These are phyloP conservation scores for Amanita polypyramis DNA, from an alignment of 768 basidiomycete genomes.

Conservation along the genomic window DNA sequence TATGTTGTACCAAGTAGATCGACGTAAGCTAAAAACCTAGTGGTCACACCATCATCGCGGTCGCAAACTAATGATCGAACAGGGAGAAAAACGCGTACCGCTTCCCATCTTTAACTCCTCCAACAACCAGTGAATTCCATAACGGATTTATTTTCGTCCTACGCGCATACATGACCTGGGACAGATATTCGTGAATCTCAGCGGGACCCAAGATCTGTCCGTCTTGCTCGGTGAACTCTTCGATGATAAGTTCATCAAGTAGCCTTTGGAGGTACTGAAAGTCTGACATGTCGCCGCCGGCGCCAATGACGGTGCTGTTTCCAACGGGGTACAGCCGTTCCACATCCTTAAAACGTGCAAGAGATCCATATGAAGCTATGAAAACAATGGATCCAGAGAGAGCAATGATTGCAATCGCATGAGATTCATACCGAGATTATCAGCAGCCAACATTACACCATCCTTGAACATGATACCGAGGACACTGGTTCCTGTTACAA, in stretches of 20 bases:
- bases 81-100: slow-evolving; percentile 44
- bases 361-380: slow-evolving; percentile 89
- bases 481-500: slow-evolving; percentile 96
- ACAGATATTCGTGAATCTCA: slow-evolving; percentile 89
- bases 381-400: not conserved
- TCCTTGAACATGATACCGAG: slow-evolving; percentile 92
- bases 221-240: slow-evolving; percentile 77
- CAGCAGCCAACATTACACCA: slow-evolving; percentile 97
- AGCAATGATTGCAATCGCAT: not conserved
- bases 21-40: slow-evolving; percentile 86
- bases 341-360: slow-evolving; percentile 93
- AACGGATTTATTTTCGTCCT: slow-evolving; percentile 86
- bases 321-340: slow-evolving; percentile 83
- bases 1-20: slow-evolving; percentile 97
- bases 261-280: slow-evolving; percentile 85
- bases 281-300: slow-evolving; percentile 95
- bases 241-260: slow-evolving; percentile 67
- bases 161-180: slow-evolving; percentile 83
- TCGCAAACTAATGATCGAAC: too few relatives aligned
- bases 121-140: slow-evolving; percentile 93
- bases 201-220: slow-evolving; percentile 78
- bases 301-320: slow-evolving; percentile 77
- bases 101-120: slow-evolving; percentile 80
- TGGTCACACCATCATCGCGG: not conserved
- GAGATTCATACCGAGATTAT: slow-evolving; percentile 72